These are phyloP conservation scores for Phialophora tarda DNA, from an alignment of 2,329 filamentous ascomycete genomes.

Conservation along the genomic window DNA sequence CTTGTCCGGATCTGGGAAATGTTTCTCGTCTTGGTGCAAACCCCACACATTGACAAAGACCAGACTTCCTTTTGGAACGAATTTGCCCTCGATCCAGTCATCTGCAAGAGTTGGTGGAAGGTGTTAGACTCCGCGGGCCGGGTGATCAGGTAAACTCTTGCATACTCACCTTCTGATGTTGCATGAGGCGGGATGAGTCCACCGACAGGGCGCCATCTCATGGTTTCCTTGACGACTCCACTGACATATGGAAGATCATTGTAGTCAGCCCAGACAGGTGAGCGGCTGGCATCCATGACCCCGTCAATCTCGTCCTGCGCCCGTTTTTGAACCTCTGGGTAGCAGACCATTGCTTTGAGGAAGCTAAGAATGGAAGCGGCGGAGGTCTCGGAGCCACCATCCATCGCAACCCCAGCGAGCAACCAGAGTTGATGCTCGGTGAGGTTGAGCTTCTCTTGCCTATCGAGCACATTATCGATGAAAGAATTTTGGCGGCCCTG, in stretches of 20 bases:
- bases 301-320: constrained; percentile 53
- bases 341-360: constrained; percentile 57
- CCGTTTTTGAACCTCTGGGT: constrained; percentile 51
- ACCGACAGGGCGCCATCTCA: constrained; percentile 51
- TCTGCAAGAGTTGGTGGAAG: constrained; percentile 42
- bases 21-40: constrained; percentile 46
- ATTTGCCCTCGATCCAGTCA: constrained; percentile 47
- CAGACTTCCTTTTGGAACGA: constrained; percentile 54
- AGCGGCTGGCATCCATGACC: constrained; percentile 44
- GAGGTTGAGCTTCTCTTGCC: constrained; percentile 42
- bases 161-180: constrained; percentile 37
- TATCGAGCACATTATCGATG: constrained; percentile 51
- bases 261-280: constrained; percentile 44
- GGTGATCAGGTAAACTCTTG: too few relatives aligned
- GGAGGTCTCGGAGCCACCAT: constrained; percentile 51
- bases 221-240: constrained; percentile 43
- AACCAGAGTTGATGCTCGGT: constrained; percentile 51
- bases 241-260: constrained; percentile 43
- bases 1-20: constrained; percentile 48
- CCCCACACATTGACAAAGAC: constrained; percentile 58
- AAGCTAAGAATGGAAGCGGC: constrained; percentile 50
- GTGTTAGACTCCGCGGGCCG: constrained; percentile 17
- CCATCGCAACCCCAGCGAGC: constrained; percentile 40
- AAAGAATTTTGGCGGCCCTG: constrained; percentile 42
- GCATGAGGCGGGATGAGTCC: constrained; percentile 57